phyloP scores from a whole-genome alignment of 2,329 filamentous ascomycete species.

The Aspergillus chevalieri region DNA sequence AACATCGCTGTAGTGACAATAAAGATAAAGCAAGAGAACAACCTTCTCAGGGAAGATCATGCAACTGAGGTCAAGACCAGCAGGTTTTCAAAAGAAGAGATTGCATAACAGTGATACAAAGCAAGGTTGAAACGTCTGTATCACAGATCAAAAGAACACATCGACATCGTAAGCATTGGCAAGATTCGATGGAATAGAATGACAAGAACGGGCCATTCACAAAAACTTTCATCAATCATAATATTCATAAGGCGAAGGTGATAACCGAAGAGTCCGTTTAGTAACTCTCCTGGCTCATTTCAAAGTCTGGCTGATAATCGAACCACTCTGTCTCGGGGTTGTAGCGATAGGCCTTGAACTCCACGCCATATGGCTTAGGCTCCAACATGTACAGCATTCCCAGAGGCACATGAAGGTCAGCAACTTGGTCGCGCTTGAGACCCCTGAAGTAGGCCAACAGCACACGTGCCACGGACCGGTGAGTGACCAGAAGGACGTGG shows the following conservation, averaged over 20 bases:
- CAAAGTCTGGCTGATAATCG: conserved; percentile 77
- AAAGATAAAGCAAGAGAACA: too few relatives aligned
- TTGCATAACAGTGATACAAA: neutral
- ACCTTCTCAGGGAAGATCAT: too few relatives aligned
- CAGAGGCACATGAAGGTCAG: conserved; percentile 86
- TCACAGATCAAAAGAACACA: too few relatives aligned
- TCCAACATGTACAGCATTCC: conserved; percentile 93
- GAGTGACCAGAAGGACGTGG: conserved; percentile 84
- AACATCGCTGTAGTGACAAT: neutral
- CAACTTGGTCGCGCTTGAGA: conserved; percentile 81
- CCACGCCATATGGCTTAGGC: conserved; percentile 94
- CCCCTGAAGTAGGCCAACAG: conserved; percentile 96
- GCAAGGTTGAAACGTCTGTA: neutral
- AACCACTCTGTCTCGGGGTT: conserved; percentile 74
- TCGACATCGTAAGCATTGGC: neutral
- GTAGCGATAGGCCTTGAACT: conserved; percentile 93
- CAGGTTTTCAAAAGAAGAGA: neutral
- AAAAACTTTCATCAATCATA: too few relatives aligned
- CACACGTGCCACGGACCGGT: conserved; percentile 86
- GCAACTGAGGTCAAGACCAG: neutral
- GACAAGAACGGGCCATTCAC: neutral
- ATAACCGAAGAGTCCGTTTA: neutral
- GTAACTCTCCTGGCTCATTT: conserved; percentile 49
- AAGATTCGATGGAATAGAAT: neutral
- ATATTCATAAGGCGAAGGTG: too few relatives aligned